Base-by-base conservation (phyloP, 2,329 filamentous ascomycete genomes). In the Ophioceras dolichostomum region DNA sequence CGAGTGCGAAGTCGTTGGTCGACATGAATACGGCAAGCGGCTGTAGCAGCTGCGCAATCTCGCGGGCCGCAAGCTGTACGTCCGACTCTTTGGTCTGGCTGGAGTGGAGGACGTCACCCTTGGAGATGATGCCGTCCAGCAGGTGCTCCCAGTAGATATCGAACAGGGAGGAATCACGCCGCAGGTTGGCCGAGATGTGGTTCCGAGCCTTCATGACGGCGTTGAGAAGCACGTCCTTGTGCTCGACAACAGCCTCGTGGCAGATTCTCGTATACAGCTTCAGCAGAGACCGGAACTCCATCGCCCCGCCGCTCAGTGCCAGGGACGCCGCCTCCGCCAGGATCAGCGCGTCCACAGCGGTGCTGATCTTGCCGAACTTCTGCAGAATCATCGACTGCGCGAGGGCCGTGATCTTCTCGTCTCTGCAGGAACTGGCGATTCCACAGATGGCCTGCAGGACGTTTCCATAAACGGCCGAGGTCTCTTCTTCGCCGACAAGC, bases 311-410 rank as follows among this genome's bases (percentile, higher is more conserved):
- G 47, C 73, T 78, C 4, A 91, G 64, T 22, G 87, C 82, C 39
- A 98, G 63, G 5, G 75, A 68, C 8, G 87, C 86, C 6, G 86
- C 79, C 42, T 93, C 87, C 13, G 75, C 76, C 38, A 96, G 80
- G 41, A 98, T 91, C 39, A 81, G 80, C 21, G 82, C 78, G 62
- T 96, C 88, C 2, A 95, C 83, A 4, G 72, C 64, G 41, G 74
- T 68, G 50, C 76, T 91, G 39, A 95, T 76, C 57, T 91, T 89
- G 42, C 82, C 79, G 40, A 96, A 74, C 57, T 98, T 96, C 53
- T 98, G 91, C n/a, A 94, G 62, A 18, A 99, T 74, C 79, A 98
- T 95, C 1, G 87, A 93, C 49, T 95, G 83, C 3, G 88, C 89
- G 37, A 98, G 66, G 5, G 88, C 88, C 6, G 83, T 91, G 38